Percentiles rank a stretch among this genome's conserved stretches.
Conservation (phyloP, 345 rosid species). For the Populus davidiana region DNA sequence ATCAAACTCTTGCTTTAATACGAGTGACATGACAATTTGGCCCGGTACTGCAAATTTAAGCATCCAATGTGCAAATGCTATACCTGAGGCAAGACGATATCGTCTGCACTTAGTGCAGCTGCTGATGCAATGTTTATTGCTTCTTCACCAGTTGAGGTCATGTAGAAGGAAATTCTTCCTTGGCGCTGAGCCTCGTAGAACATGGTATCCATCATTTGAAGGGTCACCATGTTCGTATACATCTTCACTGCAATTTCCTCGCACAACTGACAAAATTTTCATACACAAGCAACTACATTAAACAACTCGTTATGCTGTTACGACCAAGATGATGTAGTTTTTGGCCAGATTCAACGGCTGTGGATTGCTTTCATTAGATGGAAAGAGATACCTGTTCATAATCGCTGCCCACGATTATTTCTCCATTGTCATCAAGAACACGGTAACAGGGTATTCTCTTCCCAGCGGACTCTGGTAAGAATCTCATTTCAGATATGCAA, state of each 20-base stretch:
- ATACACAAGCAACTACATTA: conserved; percentile 24
- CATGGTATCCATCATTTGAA: conserved; percentile 68
- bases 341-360: neutral
- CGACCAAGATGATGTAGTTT: neutral
- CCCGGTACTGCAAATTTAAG: neutral
- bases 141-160: conserved; percentile 71
- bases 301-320: conserved; percentile 5
- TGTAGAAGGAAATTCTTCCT: conserved; percentile 84
- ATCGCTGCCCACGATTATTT: conserved; percentile 27
- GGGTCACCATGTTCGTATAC: conserved; percentile 65
- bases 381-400: conserved; percentile 31
- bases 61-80: neutral
- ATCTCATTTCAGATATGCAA: conserved; percentile 51
- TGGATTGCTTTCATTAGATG: neutral
- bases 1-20: neutral
- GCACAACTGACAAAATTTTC: conserved; percentile 16
- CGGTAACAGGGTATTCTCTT: conserved; percentile 66
- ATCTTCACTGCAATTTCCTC: conserved; percentile 54
- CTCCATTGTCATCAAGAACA: conserved; percentile 63
- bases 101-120: conserved; percentile 59
- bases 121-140: conserved; percentile 85
- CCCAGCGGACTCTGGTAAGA: conserved; percentile 51
- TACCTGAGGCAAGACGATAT: conserved; percentile 78
- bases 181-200: conserved; percentile 84
- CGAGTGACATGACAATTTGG: neutral